These are phyloP conservation scores for Tarenaya hassleriana DNA, from an alignment of 345 rosid genomes.

Conservation along the genomic window DNA sequence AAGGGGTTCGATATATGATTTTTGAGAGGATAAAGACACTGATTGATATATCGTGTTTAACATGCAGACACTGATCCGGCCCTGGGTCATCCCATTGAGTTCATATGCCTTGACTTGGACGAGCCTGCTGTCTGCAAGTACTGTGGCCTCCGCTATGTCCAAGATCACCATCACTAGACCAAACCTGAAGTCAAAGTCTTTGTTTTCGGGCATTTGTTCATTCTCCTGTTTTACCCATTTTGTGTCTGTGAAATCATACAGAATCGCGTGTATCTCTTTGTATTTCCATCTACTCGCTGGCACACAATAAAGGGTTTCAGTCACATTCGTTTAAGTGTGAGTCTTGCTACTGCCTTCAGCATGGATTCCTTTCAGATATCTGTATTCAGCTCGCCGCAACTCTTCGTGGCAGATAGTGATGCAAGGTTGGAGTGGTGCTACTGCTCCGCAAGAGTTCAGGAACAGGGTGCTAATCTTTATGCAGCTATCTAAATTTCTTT, in stretches of 20 bases:
- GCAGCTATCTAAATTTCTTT: too few relatives aligned
- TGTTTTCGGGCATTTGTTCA: background rate
- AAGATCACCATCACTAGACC: conserved; percentile 82
- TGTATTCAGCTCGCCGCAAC: too few relatives aligned
- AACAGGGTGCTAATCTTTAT: too few relatives aligned
- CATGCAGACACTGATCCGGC: conserved; percentile 67
- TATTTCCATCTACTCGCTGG: too few relatives aligned
- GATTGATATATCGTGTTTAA: conserved; percentile 11
- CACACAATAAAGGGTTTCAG: conserved; percentile 21
- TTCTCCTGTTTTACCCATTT: conserved; percentile 3
- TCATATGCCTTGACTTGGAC: conserved; percentile 81
- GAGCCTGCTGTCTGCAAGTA: conserved; percentile 97
- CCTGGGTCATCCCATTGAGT: conserved; percentile 95
- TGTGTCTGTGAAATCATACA: background rate
- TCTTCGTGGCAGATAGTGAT: too few relatives aligned
- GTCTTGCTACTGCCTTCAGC: too few relatives aligned
- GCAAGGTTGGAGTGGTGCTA: too few relatives aligned
- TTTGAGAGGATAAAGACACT: background rate
- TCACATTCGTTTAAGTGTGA: background rate
- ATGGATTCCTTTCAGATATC: too few relatives aligned
- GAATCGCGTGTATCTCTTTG: background rate
- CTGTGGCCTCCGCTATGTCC: conserved; percentile 86
- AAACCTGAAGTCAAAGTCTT: background rate
- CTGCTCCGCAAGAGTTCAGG: too few relatives aligned
- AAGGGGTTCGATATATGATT: too few relatives aligned